Percentiles rank a stretch among this genome's conserved stretches.
These are phyloP conservation scores for Phalaenopsis hybrid DNA, from an alignment of 116 monocot genomes.

Conservation along the genomic window DNA sequence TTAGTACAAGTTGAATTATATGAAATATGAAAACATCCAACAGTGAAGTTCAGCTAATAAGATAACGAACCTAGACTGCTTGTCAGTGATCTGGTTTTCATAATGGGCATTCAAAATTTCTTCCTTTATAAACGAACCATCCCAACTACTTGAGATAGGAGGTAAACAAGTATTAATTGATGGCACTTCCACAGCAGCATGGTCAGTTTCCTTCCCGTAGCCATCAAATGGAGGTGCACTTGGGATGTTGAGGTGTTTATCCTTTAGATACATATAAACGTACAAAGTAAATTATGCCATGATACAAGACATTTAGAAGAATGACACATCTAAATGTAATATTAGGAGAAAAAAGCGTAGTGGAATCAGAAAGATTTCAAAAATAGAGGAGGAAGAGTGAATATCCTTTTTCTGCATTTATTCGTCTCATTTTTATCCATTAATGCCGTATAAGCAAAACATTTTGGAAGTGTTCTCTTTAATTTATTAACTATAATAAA, in stretches of 20 bases:
- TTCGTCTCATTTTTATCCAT: too few species aligned
- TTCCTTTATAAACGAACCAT: slow-evolving; percentile 5
- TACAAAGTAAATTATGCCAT: neutral
- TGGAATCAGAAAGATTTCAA: neutral
- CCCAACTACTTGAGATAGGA: neutral
- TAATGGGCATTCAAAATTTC: neutral
- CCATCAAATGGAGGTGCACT: slow-evolving; percentile 86
- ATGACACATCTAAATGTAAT: neutral
- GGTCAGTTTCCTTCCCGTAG: slow-evolving; percentile 29
- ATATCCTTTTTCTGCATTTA: too few species aligned
- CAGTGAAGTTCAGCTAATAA: neutral
- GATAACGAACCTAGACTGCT: slow-evolving; percentile 17
- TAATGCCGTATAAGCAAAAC: too few species aligned
- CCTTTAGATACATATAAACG: slow-evolving; percentile 13
- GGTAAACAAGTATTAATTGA: neutral
- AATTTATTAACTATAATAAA: too few species aligned
- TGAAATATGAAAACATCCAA: neutral
- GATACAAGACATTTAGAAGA: neutral
- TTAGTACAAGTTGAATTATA: neutral
- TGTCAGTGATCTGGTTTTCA: slow-evolving; percentile 12
- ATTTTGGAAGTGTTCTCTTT: too few species aligned
- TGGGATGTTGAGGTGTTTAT: slow-evolving; percentile 42
- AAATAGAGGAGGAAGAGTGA: neutral
- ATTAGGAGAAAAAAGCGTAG: neutral
- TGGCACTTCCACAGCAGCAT: slow-evolving; percentile 19